Evolutionary conservation across 2,329 filamentous ascomycete genomes (phyloP), one percentile per base, ranked within the genome.

Genomic region (Phialocephala sp.): DNA sequence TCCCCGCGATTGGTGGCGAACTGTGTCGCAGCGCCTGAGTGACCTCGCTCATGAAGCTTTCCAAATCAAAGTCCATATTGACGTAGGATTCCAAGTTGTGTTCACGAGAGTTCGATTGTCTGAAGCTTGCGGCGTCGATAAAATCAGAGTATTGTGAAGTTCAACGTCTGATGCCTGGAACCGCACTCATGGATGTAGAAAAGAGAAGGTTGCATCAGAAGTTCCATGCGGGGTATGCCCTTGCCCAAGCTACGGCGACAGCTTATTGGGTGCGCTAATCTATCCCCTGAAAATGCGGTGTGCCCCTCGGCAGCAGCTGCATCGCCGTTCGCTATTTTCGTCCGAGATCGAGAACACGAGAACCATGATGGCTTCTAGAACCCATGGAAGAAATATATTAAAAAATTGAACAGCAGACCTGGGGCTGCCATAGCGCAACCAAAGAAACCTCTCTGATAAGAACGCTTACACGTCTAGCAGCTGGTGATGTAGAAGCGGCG

Each of bases 31-130:
- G 32, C n/a, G 27, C 58, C 24, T 41, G 20, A 11, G 24, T 12
- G 27, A 60, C 58, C 18, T 60, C 58, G 41, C 22, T 37, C 58
- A 52, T 60, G 24, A 60, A 60, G 43, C 24, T 52, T 37, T 60
- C 58, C 12, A 50, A 24, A 22, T 60, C 58, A 43, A 60, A 60
- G 20, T 60, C 58, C 58, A 60, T 60, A 14, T 54, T 27, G 45
- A 50, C n/a, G n/a, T 50, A n/a, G n/a, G 20, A 18, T 50, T 50
- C 20, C 9, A 27, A 20, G 22, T 11, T 27, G 45, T 24, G 4
- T 9, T 50, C 11, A 11, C 22, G 15, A 50, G 4, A 27, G 1
- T 58, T 58, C 32, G 32, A 24, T 41, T 20, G 14, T 32, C 27
- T 32, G 27, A 32, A 32, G 27, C 27, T 32, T 6, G 27, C 27